Conservation (phyloP, 2,329 filamentous ascomycete species). For the Dothideomycetes sp. region DNA sequence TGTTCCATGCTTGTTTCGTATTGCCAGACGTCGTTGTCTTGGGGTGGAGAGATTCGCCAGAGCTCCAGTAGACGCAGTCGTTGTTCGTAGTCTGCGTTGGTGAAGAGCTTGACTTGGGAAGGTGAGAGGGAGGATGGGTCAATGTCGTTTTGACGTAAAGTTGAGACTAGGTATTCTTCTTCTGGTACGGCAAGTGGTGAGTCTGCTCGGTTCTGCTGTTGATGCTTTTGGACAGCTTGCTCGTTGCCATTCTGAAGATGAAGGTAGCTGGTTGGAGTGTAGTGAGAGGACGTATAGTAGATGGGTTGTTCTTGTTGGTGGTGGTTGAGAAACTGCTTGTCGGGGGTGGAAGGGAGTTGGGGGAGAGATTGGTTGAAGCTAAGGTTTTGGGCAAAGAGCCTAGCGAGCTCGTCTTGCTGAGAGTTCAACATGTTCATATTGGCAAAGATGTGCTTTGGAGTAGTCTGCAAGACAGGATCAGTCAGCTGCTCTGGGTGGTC, state of each 20-base stretch:
- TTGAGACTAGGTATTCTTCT: conserved; percentile 41
- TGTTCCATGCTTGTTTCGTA: conserved; percentile 42
- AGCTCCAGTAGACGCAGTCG: conserved; percentile 68
- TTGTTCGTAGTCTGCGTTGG: conserved; percentile 62
- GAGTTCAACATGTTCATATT: conserved; percentile 40
- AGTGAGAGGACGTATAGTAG: conserved; percentile 57
- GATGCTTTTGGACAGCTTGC: conserved; percentile 23
- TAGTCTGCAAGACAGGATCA: conserved; percentile 17
- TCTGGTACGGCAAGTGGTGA: conserved; percentile 3
- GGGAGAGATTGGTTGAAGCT: conserved; percentile 40
- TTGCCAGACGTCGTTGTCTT: conserved; percentile 34
- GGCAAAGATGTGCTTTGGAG: conserved; percentile 24
- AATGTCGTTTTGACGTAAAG: conserved; percentile 57
- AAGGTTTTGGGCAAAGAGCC: conserved; percentile 69
- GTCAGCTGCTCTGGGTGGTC: too few species aligned
- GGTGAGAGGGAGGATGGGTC: conserved; percentile 60
- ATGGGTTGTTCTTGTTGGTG: conserved; percentile 41
- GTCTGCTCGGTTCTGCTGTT: conserved; percentile 16
- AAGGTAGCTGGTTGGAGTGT: conserved; percentile 69
- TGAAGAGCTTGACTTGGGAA: conserved; percentile 71
- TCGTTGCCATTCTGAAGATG: conserved; percentile 33
- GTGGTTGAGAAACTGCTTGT: conserved; percentile 26
- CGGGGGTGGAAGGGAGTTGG: conserved; percentile 21
- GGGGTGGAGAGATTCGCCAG: conserved; percentile 72
- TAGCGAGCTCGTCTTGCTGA: conserved; percentile 72